A percentile compares a stretch with the other conserved stretches of the same genome.
These are phyloP conservation scores for Isabelozyma rhagii DNA, from an alignment of 805 yeast species.

Conservation along the genomic window DNA sequence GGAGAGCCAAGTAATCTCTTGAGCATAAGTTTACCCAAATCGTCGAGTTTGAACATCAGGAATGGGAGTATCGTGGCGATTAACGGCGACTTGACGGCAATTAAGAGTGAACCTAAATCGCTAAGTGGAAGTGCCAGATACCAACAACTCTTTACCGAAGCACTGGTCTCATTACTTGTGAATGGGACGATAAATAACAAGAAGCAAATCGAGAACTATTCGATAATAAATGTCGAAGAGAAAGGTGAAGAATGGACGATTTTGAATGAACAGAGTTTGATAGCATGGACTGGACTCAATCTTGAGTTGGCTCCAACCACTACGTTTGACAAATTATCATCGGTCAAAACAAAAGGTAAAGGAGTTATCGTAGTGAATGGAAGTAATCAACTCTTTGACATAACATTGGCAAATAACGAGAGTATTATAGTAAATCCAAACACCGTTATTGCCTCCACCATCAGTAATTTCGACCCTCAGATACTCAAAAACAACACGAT, in stretches of 20 bases:
- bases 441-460: conserved; percentile 35
- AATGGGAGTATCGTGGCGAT: conserved; percentile 42
- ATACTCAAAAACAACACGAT: neutral
- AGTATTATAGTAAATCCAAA: conserved; percentile 35
- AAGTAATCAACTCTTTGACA: conserved; percentile 35
- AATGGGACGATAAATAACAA: conserved; percentile 27
- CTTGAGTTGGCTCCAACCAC: conserved; percentile 17
- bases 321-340: conserved; percentile 15
- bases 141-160: conserved; percentile 9
- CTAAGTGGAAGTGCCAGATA: conserved; percentile 3
- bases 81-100: conserved; percentile 36
- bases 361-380: conserved; percentile 41
- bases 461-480: neutral
- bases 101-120: conserved; percentile 11
- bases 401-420: conserved; percentile 34
- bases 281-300: conserved; percentile 49
- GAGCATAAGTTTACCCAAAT: conserved; percentile 43
- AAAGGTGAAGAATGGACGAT: conserved; percentile 43
- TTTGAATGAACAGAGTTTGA: conserved; percentile 28
- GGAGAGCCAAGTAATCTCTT: conserved; percentile 38
- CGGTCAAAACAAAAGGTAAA: conserved; percentile 30
- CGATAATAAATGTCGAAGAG: conserved; percentile 34
- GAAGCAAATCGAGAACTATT: conserved; percentile 19
- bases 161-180: conserved; percentile 19
- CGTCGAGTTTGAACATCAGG: conserved; percentile 33